Base-by-base conservation (phyloP, 345 rosid species). In the Populus euphratica region DNA sequence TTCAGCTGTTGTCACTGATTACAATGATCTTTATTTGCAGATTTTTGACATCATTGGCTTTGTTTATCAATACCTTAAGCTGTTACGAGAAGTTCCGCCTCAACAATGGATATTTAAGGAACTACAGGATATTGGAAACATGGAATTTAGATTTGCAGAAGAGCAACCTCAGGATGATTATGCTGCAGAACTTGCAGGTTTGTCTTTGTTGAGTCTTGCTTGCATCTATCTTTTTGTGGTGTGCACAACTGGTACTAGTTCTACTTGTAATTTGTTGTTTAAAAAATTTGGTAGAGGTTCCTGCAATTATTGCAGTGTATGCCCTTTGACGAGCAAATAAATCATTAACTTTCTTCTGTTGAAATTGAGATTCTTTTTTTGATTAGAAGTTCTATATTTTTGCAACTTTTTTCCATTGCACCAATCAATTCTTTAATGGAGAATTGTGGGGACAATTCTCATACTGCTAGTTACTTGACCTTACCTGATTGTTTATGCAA, bases 21-120 rank as follows among this genome's bases (percentile, higher is more conserved):
- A 50, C 47, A 20, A 6, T 69, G 27, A 39, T 69, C 27, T 31
- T 29, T 16, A 11, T 43, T 65, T 74, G 70, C 92, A 96, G 98
- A 87, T 93, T 62, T 89, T 88, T 84, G 93, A 90, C 82, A 88
- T 96, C 77, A 85, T 93, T 84, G 94, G 93, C 71, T 90, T 83
- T 84, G 87, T 92, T 65, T 96, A 93, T 84, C 99, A 96, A 86
- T 96, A 92, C 81, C 88, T 96, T 72, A 92, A 92, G 80, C 77
- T 91, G 73, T 80, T 96, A 84, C 86, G 89, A 63, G 85, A 88
- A 82, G 85, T 75, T 74, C 78, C 95, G 82, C 99, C 98, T 54
- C 96, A 94, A 86, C 90, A 92, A 85, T 92, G 99, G 99, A 93
- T 96, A 86, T 96, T 80, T n/a, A 92, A 93, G 87, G 99, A 96